These are phyloP conservation scores for Lophiostoma macrostomum DNA, from an alignment of 495 filamentous ascomycete genomes.

Conservation along the genomic window DNA sequence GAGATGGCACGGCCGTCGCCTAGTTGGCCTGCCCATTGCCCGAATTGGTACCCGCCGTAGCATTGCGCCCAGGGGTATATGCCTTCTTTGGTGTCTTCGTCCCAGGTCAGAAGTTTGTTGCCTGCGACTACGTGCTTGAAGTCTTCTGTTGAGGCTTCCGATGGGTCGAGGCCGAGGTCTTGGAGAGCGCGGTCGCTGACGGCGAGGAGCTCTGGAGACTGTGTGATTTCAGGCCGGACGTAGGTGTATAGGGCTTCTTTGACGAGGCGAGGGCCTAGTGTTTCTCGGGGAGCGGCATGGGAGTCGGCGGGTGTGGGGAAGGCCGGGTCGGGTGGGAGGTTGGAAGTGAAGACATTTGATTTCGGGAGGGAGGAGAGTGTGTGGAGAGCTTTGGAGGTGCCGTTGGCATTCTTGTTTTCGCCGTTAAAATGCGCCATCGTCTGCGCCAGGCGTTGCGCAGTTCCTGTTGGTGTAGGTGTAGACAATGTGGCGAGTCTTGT, in stretches of 20 bases:
- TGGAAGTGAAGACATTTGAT: slow-evolving; percentile 77
- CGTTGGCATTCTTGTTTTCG: slow-evolving; percentile 29
- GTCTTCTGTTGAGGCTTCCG: slow-evolving; percentile 65
- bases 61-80: slow-evolving; percentile 98
- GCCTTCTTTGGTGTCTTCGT: slow-evolving; percentile 53
- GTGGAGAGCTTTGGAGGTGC: slow-evolving; percentile 26
- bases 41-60: slow-evolving; percentile 83
- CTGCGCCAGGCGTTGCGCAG: slow-evolving; percentile 43
- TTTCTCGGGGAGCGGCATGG: slow-evolving; percentile 70
- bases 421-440: slow-evolving; percentile 54
- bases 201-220: slow-evolving; percentile 73
- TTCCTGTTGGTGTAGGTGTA: slow-evolving; percentile 1
- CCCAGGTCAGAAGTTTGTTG: slow-evolving; percentile 61
- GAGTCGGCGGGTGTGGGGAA: slow-evolving; percentile 80
- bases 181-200: slow-evolving; percentile 72
- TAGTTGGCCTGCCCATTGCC: slow-evolving; percentile 85
- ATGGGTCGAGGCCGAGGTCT: slow-evolving; percentile 68
- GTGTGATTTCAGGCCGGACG: slow-evolving; percentile 70
- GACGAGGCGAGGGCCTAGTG: slow-evolving; percentile 78
- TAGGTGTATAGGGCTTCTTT: slow-evolving; percentile 85
- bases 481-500: background rate
- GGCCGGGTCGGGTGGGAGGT: slow-evolving; percentile 65
- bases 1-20: slow-evolving; percentile 94
- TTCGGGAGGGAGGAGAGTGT: slow-evolving; percentile 75
- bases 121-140: slow-evolving; percentile 76